Evolutionary conservation across 768 basidiomycete species (phyloP), one percentile per base, ranked within the genome.

Genomic region (Lentinula detonsa): DNA sequence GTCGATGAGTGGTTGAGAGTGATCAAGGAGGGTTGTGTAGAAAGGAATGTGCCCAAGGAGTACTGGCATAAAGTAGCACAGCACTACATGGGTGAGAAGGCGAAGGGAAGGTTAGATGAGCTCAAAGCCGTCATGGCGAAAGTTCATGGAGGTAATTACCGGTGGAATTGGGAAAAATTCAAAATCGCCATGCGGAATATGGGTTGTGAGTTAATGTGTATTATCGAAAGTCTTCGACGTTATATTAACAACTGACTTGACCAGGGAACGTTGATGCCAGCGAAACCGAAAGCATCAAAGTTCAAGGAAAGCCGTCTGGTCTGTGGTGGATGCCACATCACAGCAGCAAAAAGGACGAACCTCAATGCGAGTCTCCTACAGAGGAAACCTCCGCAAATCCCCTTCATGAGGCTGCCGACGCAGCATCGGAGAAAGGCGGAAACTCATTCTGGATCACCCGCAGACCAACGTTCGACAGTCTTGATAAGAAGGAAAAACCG

Each of bases 121-220:
- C 73, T 92, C 61, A 90, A 90, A 73, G 81, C 80, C 48, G 87
- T 92, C 61, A 82, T 92, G 76, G 75, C 80, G 43, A 83, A 88
- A 68, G 81, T 92, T 64, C 82, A 91, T 63, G 90, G 88, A 10
- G 88, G 88, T 13, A 86, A 84, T 65, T 91, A 91, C 68, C 78
- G 83, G 54, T 92, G 90, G 90, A 86, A 81, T 63, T 92, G 90
- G 90, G 89, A 90, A 75, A 88, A 84, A 66, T 92, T 87, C 75
- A 85, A 81, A 73, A 77, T 88, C 57, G 90, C 90, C 3, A 86
- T 92, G 83, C 74, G 79, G 61, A 91, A 84, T 70, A 88, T 92
- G 88, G 87, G 89, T 49, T 91, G 90, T 91, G 66, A 71, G 90
- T 80, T 52, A 35, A 11, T 7, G 2, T 60, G 52, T 35, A 34